Evolutionary conservation across 352 stramenopile species (phyloP).

Genomic region (Phytophthora syringae): DNA sequence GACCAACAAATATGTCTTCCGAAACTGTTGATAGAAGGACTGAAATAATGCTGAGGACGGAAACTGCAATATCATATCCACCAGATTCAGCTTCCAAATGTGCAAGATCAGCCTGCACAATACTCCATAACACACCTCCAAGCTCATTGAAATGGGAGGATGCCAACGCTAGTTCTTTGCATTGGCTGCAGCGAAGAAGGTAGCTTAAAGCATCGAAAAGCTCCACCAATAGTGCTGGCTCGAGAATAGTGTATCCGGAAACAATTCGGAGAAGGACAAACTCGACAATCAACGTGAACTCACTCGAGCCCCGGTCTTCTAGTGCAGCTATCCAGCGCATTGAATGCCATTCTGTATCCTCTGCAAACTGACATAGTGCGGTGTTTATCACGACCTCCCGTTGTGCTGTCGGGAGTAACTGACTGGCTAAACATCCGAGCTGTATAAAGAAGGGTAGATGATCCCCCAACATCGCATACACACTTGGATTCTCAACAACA

Average conservation of each 20-base stretch:
- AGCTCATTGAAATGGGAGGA: conserved; percentile 21
- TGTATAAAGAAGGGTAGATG: conserved; percentile 18
- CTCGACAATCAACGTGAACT: conserved; percentile 25
- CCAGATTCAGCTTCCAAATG: conserved; percentile 7
- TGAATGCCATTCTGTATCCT: conserved; percentile 27
- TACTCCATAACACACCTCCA: conserved; percentile 24
- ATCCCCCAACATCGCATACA: conserved; percentile 2
- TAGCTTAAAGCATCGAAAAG: conserved; percentile 35
- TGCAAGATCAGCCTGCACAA: conserved; percentile 17
- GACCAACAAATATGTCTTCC: conserved; percentile 18
- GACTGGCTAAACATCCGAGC: conserved; percentile 29
- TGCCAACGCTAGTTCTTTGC: conserved; percentile 22
- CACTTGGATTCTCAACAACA: conserved; percentile 11
- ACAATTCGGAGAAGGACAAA: conserved; percentile 38
- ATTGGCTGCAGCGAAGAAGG: conserved; percentile 25
- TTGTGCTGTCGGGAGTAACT: conserved; percentile 22
- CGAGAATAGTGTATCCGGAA: conserved; percentile 20
- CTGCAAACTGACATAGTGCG: conserved; percentile 26
- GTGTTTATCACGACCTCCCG: conserved; percentile 30
- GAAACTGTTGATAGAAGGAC: conserved; percentile 16
- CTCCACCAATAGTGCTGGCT: conserved; percentile 23
- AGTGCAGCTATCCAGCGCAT: conserved; percentile 35
- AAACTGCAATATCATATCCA: conserved; percentile 19
- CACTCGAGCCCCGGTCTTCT: conserved; percentile 14
- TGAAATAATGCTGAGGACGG: conserved; percentile 23